Evolutionary conservation across 2,329 filamentous ascomycete species (phyloP).

Genomic region (Juglanconis oblonga): DNA sequence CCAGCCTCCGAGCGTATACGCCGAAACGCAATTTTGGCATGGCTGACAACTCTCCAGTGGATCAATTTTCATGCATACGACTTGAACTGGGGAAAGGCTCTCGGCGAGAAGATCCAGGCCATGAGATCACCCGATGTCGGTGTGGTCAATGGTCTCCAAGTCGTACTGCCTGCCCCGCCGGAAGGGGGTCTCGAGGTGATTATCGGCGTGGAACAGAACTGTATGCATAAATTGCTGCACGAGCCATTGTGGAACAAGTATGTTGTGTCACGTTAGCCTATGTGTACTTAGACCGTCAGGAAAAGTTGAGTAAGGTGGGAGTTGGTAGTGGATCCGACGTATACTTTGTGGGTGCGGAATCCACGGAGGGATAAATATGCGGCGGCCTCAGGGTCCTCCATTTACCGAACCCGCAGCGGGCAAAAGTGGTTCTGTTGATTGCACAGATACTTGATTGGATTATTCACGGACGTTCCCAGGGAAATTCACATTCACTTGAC

Average conservation of each 20-base stretch:
- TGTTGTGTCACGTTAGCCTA: not conserved
- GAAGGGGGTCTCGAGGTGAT: constrained; percentile 32
- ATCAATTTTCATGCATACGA: constrained; percentile 30
- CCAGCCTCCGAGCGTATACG: too few relatives aligned
- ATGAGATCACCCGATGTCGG: constrained; percentile 30
- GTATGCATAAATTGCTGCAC: constrained; percentile 24
- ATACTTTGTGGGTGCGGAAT: too few relatives aligned
- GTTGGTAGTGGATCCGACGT: too few relatives aligned
- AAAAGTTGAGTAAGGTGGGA: too few relatives aligned
- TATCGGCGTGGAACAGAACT: constrained; percentile 29
- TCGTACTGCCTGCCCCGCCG: constrained; percentile 29
- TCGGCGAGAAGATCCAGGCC: constrained; percentile 29
- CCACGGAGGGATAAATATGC: too few relatives aligned
- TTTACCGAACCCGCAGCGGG: too few relatives aligned
- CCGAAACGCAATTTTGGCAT: not conserved
- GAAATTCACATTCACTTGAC: too few relatives aligned
- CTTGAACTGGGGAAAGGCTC: constrained; percentile 30
- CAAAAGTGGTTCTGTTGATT: too few relatives aligned
- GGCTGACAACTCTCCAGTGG: constrained; percentile 21
- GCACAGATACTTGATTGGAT: too few relatives aligned
- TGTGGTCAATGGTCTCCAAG: constrained; percentile 30
- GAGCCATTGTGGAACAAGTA: constrained; percentile 29
- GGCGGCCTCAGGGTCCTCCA: too few relatives aligned
- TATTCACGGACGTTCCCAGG: too few relatives aligned
- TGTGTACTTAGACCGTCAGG: too few relatives aligned